Base-by-base conservation (phyloP, 257 asterid species). In the Lycium barbarum region DNA sequence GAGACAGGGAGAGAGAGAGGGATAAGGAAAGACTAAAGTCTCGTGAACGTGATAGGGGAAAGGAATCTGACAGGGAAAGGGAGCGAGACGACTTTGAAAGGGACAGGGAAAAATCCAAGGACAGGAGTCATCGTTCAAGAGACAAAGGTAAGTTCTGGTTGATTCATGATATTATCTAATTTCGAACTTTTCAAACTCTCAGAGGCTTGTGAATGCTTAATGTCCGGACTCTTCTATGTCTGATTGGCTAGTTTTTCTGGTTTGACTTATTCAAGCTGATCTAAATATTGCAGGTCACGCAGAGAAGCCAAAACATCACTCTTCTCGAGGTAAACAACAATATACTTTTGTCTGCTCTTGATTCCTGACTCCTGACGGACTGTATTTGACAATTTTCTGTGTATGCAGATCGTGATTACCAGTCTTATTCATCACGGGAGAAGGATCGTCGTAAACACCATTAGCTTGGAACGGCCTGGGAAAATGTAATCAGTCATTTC, bases 401-500 rank as follows among this genome's bases (percentile, higher is more conserved):
- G 33, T 26, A 26, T 26, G 33, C 33, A 26, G 33, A 26, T 26
- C 33, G 33, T 26, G 33, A 26, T 26, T 26, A 26, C 33, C 33
- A 26, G 33, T 26, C 33, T 26, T 26, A 26, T 26, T 26, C 33
- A 26, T 26, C 33, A 26, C 33, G 33, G 89, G 99, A 92, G 63
- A 93, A 88, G 87, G 98, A 95, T 84, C 95, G 97, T 43, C 92
- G 92, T 36, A 93, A 89, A 85, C 97, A 92, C 61, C 93, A 91
- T 83, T 93, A 73, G 89, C 91, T 82, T 90, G 90, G 88, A 83
- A 53, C 36, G 5, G 57, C 40, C 53, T 3, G 18, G 55, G 17
- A 43, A 58, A 62, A 6, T 26, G 74, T 36, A 53, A 47, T 53
- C 82, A 3, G 53, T 35, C 82, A 78, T 20, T 76, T 53, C 26